These are phyloP conservation scores for Ganoderma sinense DNA, from an alignment of 1,284 basidiomycete species.

Conservation along the genomic window DNA sequence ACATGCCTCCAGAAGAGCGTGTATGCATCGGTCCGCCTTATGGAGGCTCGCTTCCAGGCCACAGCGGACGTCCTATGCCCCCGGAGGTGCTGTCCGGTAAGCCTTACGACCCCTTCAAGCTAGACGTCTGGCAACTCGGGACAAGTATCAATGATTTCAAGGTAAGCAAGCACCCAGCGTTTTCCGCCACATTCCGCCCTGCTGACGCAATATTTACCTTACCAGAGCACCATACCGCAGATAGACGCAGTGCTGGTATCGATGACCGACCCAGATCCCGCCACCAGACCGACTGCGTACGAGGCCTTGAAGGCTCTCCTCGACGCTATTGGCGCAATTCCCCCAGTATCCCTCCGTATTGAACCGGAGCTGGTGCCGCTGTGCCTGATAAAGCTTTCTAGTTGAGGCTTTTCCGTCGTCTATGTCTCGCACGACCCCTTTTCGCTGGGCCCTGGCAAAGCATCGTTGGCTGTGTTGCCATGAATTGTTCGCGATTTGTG, in stretches of 20 bases:
- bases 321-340: too few relatives aligned
- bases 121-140: conserved; percentile 20
- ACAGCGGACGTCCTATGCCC: conserved; percentile 28
- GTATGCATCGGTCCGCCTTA: conserved; percentile 3
- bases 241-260: conserved; percentile 5
- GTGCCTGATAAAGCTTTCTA: too few relatives aligned
- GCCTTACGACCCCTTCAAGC: conserved; percentile 28
- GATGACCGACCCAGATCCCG: background rate
- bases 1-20: conserved; percentile 23
- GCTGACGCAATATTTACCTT: background rate
- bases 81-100: conserved; percentile 25
- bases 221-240: conserved; percentile 6
- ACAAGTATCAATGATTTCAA: conserved; percentile 10
- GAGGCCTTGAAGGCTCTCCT: too few relatives aligned
- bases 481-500: too few relatives aligned
- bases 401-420: too few relatives aligned
- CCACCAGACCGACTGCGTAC: background rate
- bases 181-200: background rate
- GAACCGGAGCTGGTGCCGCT: too few relatives aligned
- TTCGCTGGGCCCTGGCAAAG: too few relatives aligned
- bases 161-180: conserved; percentile 3
- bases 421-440: too few relatives aligned
- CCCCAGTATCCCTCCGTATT: too few relatives aligned
- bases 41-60: conserved; percentile 2
- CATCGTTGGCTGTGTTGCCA: too few relatives aligned